Conservation (phyloP, 441 rosid species). For the Bocquillonia castaneifolia region DNA sequence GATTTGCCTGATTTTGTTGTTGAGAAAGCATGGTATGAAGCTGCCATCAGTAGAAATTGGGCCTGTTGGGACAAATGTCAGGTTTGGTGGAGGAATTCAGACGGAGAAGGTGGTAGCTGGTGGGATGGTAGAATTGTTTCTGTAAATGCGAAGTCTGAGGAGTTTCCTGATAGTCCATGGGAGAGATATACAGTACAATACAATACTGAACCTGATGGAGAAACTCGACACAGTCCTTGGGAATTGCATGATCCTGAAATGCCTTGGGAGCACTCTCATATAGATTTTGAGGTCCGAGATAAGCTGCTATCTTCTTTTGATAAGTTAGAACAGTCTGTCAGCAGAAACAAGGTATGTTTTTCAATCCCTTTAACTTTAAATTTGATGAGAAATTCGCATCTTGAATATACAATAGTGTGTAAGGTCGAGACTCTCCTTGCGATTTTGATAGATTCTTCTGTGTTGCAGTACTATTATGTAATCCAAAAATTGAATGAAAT, state of each 20-base stretch:
- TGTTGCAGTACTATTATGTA: slow-evolving; percentile 68
- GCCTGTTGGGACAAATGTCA: slow-evolving; percentile 68
- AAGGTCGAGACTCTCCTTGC: slow-evolving; percentile 15
- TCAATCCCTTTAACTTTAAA: slow-evolving; percentile 13
- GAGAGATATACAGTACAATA: slow-evolving; percentile 74
- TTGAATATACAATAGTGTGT: background rate
- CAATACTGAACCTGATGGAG: slow-evolving; percentile 55
- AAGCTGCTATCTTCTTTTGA: slow-evolving; percentile 47
- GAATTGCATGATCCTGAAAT: slow-evolving; percentile 77
- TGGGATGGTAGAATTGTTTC: slow-evolving; percentile 84
- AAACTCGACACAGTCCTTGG: slow-evolving; percentile 89
- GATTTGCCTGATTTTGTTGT: slow-evolving; percentile 87
- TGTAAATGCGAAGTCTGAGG: slow-evolving; percentile 57
- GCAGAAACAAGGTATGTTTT: slow-evolving; percentile 48
- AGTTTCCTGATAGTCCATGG: slow-evolving; percentile 94
- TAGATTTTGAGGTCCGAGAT: slow-evolving; percentile 47
- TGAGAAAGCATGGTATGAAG: slow-evolving; percentile 82
- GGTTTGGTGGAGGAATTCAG: slow-evolving; percentile 95
- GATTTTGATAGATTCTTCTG: slow-evolving; percentile 16
- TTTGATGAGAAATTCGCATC: slow-evolving; percentile 8
- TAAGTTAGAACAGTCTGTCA: slow-evolving; percentile 61
- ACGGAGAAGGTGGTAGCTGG: slow-evolving; percentile 87
- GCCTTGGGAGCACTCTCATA: slow-evolving; percentile 67
- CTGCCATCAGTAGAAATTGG: slow-evolving; percentile 76
- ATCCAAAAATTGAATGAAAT: slow-evolving; percentile 71